phyloP scores from a whole-genome alignment of 2,329 filamentous ascomycete species.

The Thielaviopsis punctulata region DNA sequence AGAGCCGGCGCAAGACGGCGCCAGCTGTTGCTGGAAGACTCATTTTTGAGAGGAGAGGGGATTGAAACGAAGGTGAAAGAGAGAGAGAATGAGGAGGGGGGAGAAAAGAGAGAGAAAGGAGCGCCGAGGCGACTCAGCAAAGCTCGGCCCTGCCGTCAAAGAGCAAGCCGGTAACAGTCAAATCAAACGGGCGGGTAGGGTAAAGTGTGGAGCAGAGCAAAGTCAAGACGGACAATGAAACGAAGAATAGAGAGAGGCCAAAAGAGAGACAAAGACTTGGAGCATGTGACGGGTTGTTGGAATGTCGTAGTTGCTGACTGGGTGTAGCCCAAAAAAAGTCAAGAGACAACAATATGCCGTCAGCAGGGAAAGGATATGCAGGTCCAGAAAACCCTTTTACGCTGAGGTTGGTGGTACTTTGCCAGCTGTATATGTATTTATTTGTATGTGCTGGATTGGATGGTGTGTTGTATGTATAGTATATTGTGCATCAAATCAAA shows the following conservation, averaged over 20 bases:
- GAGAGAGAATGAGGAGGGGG: constrained; percentile 10
- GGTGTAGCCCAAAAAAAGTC: not conserved
- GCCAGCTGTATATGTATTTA: too few species aligned
- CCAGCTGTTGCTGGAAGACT: not conserved
- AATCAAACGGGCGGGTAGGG: too few species aligned
- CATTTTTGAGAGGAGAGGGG: too few species aligned
- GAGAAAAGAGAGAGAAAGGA: constrained; percentile 1
- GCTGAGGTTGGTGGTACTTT: not conserved
- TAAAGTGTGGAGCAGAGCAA: too few species aligned
- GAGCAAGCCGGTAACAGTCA: not conserved
- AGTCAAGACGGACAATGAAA: not conserved
- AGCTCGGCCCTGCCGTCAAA: not conserved
- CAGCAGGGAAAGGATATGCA: not conserved
- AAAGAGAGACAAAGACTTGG: not conserved
- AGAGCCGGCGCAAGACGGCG: constrained; percentile 1
- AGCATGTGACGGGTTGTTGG: not conserved
- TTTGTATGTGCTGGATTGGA: too few species aligned
- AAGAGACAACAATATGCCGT: not conserved
- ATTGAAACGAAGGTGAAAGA: too few species aligned
- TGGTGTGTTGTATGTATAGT: too few species aligned
- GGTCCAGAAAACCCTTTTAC: not conserved
- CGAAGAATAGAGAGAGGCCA: not conserved
- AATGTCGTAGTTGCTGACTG: not conserved
- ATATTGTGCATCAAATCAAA: too few species aligned
- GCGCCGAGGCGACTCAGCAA: not conserved